These are phyloP conservation scores for Polytolypa hystricis DNA, from an alignment of 2,329 filamentous ascomycete genomes.

Conservation along the genomic window DNA sequence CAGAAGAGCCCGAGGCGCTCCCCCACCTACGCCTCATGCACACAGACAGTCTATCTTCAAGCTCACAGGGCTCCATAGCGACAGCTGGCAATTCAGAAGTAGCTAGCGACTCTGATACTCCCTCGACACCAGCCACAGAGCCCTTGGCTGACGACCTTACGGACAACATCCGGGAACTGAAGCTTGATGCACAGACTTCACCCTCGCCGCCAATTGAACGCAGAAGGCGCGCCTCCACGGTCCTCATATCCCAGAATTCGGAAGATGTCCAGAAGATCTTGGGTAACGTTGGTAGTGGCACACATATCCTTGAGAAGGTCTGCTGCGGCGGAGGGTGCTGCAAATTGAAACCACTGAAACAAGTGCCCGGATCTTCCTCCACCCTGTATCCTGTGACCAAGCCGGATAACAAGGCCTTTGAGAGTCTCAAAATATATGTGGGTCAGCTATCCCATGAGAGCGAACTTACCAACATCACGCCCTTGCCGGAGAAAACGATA, in stretches of 20 bases:
- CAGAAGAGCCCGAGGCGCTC: slow-evolving; percentile 34
- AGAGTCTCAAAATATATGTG: slow-evolving; percentile 65
- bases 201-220: slow-evolving; percentile 14
- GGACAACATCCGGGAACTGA: slow-evolving; percentile 19
- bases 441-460: slow-evolving; percentile 60
- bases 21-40: slow-evolving; percentile 27
- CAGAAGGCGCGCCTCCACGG: slow-evolving; percentile 34
- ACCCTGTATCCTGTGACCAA: slow-evolving; percentile 39
- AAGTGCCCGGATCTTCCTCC: slow-evolving; percentile 29
- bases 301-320: slow-evolving; percentile 50
- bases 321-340: slow-evolving; percentile 57
- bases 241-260: slow-evolving; percentile 46
- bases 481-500: slow-evolving; percentile 64
- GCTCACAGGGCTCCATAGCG: slow-evolving; percentile 20
- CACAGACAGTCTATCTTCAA: slow-evolving; percentile 19
- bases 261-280: slow-evolving; percentile 49
- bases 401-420: slow-evolving; percentile 78
- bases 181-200: slow-evolving; percentile 10
- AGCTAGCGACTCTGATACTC: slow-evolving; percentile 23
- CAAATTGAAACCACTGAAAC: slow-evolving; percentile 44
- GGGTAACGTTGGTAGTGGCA: slow-evolving; percentile 43
- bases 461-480: slow-evolving; percentile 57
- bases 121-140: slow-evolving; percentile 32
- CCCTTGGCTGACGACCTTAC: slow-evolving; percentile 20
- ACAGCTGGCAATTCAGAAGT: slow-evolving; percentile 21